phyloP scores from a whole-genome alignment of 1,284 basidiomycete species.

The Boletus austroedulis region DNA sequence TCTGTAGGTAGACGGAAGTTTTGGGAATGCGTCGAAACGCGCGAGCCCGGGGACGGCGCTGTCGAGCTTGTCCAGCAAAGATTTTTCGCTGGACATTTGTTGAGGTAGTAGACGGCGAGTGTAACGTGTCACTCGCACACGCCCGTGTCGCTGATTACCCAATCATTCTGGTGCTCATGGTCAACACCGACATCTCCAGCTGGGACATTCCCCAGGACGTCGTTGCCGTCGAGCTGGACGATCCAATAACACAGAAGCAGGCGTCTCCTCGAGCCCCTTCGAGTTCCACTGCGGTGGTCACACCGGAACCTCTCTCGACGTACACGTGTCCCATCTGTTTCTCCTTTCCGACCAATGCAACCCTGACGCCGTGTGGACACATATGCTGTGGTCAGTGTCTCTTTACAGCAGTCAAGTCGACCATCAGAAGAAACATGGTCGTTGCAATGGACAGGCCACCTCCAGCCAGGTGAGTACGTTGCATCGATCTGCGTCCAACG shows the following conservation, averaged over 20 bases:
- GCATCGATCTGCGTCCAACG: slow-evolving; percentile 5
- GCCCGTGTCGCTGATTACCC: slow-evolving; percentile 10
- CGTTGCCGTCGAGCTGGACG: background rate
- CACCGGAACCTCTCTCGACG: slow-evolving; percentile 51
- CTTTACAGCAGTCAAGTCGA: slow-evolving; percentile 68
- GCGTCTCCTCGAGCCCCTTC: background rate
- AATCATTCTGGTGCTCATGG: no score
- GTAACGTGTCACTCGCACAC: slow-evolving; percentile 25
- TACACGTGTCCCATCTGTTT: slow-evolving; percentile 80
- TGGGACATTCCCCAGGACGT: slow-evolving; percentile 22
- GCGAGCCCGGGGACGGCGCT: slow-evolving; percentile 39
- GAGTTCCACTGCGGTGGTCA: background rate
- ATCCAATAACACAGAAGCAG: background rate
- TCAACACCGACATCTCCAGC: slow-evolving; percentile 19
- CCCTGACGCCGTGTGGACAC: slow-evolving; percentile 75
- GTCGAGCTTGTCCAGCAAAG: slow-evolving; percentile 37
- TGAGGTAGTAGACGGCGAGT: background rate
- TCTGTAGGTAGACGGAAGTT: slow-evolving; percentile 87
- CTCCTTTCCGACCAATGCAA: slow-evolving; percentile 68
- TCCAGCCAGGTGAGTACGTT: slow-evolving; percentile 43
- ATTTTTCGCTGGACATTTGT: slow-evolving; percentile 1
- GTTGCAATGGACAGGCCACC: slow-evolving; percentile 40
- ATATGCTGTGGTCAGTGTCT: slow-evolving; percentile 73
- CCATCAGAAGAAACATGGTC: slow-evolving; percentile 49
- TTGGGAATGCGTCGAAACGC: slow-evolving; percentile 84